phyloP scores from a whole-genome alignment of 108 stramenopile genomes.

The Ochromonas danica region DNA sequence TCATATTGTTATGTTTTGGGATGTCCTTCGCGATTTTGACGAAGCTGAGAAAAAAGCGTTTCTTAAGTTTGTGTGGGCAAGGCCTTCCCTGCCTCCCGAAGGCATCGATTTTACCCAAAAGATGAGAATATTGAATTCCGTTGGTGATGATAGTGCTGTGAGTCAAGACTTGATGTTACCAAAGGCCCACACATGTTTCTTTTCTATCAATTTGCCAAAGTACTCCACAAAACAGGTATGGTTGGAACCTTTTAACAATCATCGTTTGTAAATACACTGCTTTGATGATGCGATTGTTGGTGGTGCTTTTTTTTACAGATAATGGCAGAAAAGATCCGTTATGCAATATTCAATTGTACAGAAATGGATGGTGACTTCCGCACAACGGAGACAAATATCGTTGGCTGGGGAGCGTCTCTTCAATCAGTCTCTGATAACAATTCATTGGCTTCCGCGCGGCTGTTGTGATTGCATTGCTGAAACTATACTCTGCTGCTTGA shows the following conservation, averaged over 20 bases:
- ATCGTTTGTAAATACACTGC: too few relatives aligned
- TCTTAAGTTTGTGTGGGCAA: constrained; percentile 60
- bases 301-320: constrained; percentile 31
- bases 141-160: constrained; percentile 43
- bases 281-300: not conserved
- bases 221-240: constrained; percentile 44
- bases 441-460: too few relatives aligned
- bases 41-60: constrained; percentile 50
- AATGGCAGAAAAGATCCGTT: constrained; percentile 54
- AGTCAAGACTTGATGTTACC: constrained; percentile 60
- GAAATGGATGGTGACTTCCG: constrained; percentile 63
- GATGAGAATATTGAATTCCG: constrained; percentile 52
- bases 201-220: constrained; percentile 58
- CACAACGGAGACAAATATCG: constrained; percentile 39
- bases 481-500: too few relatives aligned
- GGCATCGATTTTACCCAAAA: constrained; percentile 57
- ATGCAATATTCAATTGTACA: constrained; percentile 55
- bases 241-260: too few relatives aligned
- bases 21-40: constrained; percentile 44
- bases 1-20: constrained; percentile 57
- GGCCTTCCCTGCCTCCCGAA: constrained; percentile 54
- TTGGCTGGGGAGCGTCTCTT: constrained; percentile 21
- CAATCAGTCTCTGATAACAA: too few relatives aligned
- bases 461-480: too few relatives aligned
- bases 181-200: constrained; percentile 67